phyloP scores from a whole-genome alignment of 1,284 basidiomycete species.

The Moesziomyces sp. region DNA sequence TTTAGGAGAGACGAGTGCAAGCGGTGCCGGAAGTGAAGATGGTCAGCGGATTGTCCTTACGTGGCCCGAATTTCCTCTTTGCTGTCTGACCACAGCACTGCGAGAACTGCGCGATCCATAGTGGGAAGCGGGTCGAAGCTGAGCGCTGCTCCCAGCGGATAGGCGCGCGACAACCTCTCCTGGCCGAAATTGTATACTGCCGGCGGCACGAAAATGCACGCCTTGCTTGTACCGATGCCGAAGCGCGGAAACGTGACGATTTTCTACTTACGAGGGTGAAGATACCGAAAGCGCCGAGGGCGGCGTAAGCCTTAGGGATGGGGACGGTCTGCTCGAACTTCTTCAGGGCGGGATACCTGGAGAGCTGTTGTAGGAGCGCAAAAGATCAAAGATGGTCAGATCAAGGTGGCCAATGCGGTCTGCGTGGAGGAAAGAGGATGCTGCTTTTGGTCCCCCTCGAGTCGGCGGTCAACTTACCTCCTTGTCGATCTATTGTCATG shows the following conservation, averaged over 20 bases:
- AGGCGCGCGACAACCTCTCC: too few species aligned
- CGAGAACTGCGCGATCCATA: too few species aligned
- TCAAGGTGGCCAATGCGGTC: background rate
- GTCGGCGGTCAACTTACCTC: constrained; percentile 75
- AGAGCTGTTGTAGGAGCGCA: constrained; percentile 73
- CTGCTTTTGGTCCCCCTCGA: background rate
- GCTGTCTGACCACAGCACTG: too few species aligned
- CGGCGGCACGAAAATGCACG: too few species aligned
- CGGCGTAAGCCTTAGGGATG: constrained; percentile 91
- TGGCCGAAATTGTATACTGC: too few species aligned
- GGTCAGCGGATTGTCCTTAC: background rate
- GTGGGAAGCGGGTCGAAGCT: too few species aligned
- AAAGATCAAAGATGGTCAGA: background rate
- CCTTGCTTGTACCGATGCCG: background rate
- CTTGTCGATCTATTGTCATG: constrained; percentile 81
- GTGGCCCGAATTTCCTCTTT: too few species aligned
- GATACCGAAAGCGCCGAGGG: constrained; percentile 78
- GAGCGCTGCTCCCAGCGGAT: too few species aligned
- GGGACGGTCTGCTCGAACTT: constrained; percentile 87
- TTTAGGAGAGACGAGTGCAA: constrained; percentile 7
- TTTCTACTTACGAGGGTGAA: constrained; percentile 62
- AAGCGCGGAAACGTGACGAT: background rate
- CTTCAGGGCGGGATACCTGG: constrained; percentile 79
- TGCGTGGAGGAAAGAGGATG: background rate
- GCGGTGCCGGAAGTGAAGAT: background rate